Percentiles rank a stretch among this genome's conserved stretches.
Conservation (phyloP, 495 filamentous ascomycete species). For the Penicillium flavigenum region DNA sequence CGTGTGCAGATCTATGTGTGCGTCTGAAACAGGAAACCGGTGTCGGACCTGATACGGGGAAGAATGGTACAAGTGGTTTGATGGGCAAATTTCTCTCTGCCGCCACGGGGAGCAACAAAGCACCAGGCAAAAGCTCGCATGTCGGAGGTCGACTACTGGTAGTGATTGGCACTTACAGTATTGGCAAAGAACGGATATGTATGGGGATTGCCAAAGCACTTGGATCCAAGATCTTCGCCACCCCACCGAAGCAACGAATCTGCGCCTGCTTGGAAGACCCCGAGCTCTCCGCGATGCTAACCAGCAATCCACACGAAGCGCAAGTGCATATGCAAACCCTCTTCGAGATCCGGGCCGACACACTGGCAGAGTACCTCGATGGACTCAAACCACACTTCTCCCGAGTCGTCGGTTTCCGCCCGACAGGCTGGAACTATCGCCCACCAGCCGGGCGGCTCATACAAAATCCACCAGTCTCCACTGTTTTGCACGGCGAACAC, state of each 20-base stretch:
- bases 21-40: slow-evolving; percentile 57
- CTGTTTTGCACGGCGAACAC: slow-evolving; percentile 67
- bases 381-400: slow-evolving; percentile 73
- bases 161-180: slow-evolving; percentile 94
- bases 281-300: slow-evolving; percentile 74
- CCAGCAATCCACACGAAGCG: slow-evolving; percentile 73
- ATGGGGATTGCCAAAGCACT: slow-evolving; percentile 86
- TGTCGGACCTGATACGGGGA: slow-evolving; percentile 47
- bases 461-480: slow-evolving; percentile 62
- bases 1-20: slow-evolving; percentile 89
- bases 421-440: slow-evolving; percentile 88
- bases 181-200: slow-evolving; percentile 97
- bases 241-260: slow-evolving; percentile 76
- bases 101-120: slow-evolving; percentile 15
- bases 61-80: slow-evolving; percentile 44
- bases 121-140: slow-evolving; percentile 12
- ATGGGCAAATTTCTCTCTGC: slow-evolving; percentile 63
- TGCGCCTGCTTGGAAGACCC: slow-evolving; percentile 81
- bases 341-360: slow-evolving; percentile 85
- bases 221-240: slow-evolving; percentile 85
- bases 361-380: slow-evolving; percentile 83
- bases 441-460: slow-evolving; percentile 62
- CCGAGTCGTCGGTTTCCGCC: slow-evolving; percentile 86
- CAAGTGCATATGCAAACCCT: slow-evolving; percentile 98
- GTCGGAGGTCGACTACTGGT: slow-evolving; percentile 72